phyloP scores from a whole-genome alignment of 1,139 yeast genomes.

The Geotrichum klebahnii region DNA sequence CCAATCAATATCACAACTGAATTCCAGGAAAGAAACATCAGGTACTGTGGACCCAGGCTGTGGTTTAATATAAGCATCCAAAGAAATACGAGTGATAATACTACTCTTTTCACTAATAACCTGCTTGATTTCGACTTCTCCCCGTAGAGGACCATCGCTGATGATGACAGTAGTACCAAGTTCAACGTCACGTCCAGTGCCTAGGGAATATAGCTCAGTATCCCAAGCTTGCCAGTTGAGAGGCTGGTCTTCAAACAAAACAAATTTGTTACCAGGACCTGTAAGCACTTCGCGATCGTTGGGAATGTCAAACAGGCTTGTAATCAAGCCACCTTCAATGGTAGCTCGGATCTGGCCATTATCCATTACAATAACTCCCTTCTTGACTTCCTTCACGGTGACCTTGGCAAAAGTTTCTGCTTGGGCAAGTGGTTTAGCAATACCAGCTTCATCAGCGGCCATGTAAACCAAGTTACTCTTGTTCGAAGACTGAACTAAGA shows the following conservation, averaged over 20 bases:
- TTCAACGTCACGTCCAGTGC: conserved; percentile 54
- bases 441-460: conserved; percentile 24
- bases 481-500: conserved; percentile 14
- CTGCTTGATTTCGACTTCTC: conserved; percentile 57
- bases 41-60: conserved; percentile 31
- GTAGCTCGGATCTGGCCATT: conserved; percentile 60
- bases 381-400: conserved; percentile 42
- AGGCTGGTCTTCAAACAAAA: conserved; percentile 85
- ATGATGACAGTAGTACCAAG: conserved; percentile 48
- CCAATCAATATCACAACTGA: conserved; percentile 76
- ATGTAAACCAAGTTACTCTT: conserved; percentile 24
- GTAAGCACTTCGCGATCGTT: conserved; percentile 67
- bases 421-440: conserved; percentile 22
- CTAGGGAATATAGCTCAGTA: conserved; percentile 80
- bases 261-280: conserved; percentile 65
- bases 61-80: conserved; percentile 51
- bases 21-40: conserved; percentile 45
- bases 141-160: conserved; percentile 54
- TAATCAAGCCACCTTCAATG: conserved; percentile 61
- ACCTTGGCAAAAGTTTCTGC: conserved; percentile 6
- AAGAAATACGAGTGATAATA: conserved; percentile 65
- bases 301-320: conserved; percentile 59
- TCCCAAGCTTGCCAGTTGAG: conserved; percentile 95
- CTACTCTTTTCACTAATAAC: conserved; percentile 53
- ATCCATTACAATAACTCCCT: conserved; percentile 48